Base-by-base conservation (phyloP, 2,329 filamentous ascomycete species). In the Leptographium galeiforme region DNA sequence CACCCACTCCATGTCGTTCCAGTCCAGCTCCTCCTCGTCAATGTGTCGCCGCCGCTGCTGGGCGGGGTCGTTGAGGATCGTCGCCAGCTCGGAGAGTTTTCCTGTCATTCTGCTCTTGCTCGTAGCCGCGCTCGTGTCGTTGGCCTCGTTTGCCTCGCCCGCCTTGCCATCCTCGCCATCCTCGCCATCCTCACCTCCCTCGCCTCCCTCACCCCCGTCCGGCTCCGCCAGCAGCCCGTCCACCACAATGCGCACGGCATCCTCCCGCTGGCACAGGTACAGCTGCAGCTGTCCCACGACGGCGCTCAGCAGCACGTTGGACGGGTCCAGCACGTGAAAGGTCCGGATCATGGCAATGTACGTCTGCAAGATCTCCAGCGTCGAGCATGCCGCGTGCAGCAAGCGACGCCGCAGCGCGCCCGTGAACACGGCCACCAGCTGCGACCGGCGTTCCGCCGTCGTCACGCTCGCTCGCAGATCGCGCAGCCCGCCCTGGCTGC, bases 1-100 rank as follows among this genome's bases (percentile, higher is more conserved):
- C 39, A 89, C 75, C 93, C 93, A 98, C 10, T 82, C 79, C 83
- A 95, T 87, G 66, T 98, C 90, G 63, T 89, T 79, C 85, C 87
- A 97, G 66, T 94, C 87, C 16, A 93, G 74, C 51, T 88, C 87
- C 54, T 85, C 82, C 57, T 82, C 80, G 32, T 82, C 78, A 10
- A 72, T 68, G 19, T 75, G 74, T 40, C 69, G 69, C 10, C 73
- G 71, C 14, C 74, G 70, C 55, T 76, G 72, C 56, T 81, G 75
- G 11, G 78, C 70, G 0, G 79, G 75, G 57, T 83, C 78, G 40
- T 78, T 76, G 49, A 90, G 76, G 43, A 89, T 72, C 14, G 74
- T 70, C 1, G 84, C 84, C 12, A 90, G 73, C 63, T 89, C 85
- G 32, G 79, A 72, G 5, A 87, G 77, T 63, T 70, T 84, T n/a